Evolutionary conservation across 352 stramenopile species (phyloP).

Genomic region (Phytophthora syringae): DNA sequence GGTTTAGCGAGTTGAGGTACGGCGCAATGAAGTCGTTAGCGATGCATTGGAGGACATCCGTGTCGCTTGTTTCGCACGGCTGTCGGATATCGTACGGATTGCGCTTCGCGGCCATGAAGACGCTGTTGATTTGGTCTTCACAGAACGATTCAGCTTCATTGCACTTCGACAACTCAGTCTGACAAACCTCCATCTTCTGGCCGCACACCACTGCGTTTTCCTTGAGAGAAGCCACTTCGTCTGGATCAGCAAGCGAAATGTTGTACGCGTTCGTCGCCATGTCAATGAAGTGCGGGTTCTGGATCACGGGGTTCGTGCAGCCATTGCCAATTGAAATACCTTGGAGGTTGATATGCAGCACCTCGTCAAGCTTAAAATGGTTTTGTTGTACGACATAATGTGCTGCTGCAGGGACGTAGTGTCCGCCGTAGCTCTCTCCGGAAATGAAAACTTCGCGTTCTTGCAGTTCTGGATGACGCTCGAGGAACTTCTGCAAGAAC

Average conservation of each 20-base stretch:
- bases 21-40: conserved; percentile 50
- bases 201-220: conserved; percentile 38
- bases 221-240: conserved; percentile 43
- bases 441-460: conserved; percentile 57
- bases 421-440: conserved; percentile 64
- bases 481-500: conserved; percentile 62
- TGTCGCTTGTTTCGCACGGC: conserved; percentile 24
- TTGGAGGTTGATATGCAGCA: conserved; percentile 51
- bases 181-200: conserved; percentile 44
- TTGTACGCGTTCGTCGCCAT: conserved; percentile 81
- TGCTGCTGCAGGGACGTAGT: conserved; percentile 60
- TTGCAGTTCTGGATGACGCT: conserved; percentile 48
- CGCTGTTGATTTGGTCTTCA: conserved; percentile 20
- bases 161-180: conserved; percentile 40
- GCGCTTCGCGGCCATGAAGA: conserved; percentile 40
- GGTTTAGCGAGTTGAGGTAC: conserved; percentile 56
- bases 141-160: conserved; percentile 50
- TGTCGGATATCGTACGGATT: conserved; percentile 77
- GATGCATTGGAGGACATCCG: conserved; percentile 46
- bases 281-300: conserved; percentile 55
- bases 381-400: conserved; percentile 67
- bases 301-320: conserved; percentile 51
- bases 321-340: conserved; percentile 72
- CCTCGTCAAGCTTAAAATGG: conserved; percentile 4
- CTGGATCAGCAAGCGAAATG: conserved; percentile 56